Percentiles rank a stretch among this genome's conserved stretches.
phyloP scores from a whole-genome alignment of 805 yeast species.

The Starmerella potacharoeniae region DNA sequence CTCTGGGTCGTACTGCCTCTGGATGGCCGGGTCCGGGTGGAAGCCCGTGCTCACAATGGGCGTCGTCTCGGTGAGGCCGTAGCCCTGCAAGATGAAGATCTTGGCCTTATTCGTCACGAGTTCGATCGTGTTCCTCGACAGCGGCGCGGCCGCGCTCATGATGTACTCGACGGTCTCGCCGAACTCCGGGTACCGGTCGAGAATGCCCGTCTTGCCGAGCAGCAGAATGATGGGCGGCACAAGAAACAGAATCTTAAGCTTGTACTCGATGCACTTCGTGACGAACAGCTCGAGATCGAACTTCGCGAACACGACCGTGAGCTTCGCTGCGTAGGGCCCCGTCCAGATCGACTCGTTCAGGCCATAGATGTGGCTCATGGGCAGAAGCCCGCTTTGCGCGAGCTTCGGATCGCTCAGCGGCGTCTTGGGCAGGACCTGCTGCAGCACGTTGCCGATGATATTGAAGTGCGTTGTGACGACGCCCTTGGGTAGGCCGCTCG shows the following conservation, averaged over 20 bases:
- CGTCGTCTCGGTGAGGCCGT: constrained; percentile 52
- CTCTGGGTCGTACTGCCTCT: constrained; percentile 33
- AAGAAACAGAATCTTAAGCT: constrained; percentile 33
- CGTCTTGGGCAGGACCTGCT: not conserved
- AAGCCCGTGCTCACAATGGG: constrained; percentile 39
- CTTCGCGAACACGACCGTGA: constrained; percentile 24
- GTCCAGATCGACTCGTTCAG: constrained; percentile 24
- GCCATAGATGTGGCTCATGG: constrained; percentile 30
- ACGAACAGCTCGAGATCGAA: constrained; percentile 30
- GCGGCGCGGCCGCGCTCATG: constrained; percentile 38
- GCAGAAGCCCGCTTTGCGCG: constrained; percentile 27
- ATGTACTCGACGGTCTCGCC: constrained; percentile 31
- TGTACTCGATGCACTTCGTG: constrained; percentile 23
- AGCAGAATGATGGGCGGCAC: constrained; percentile 35
- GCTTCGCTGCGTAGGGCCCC: constrained; percentile 19
- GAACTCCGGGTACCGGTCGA: constrained; percentile 36
- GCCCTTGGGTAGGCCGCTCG: constrained; percentile 66
- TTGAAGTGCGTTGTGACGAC: constrained; percentile 53
- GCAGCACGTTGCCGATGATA: constrained; percentile 32
- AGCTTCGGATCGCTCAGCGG: constrained; percentile 24
- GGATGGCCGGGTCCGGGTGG: constrained; percentile 28
- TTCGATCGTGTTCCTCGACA: constrained; percentile 22
- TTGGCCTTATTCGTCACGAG: constrained; percentile 10
- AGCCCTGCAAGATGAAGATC: constrained; percentile 21
- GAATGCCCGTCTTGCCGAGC: constrained; percentile 37